phyloP scores from a whole-genome alignment of 1,139 yeast species.

The Pichia sp. region DNA sequence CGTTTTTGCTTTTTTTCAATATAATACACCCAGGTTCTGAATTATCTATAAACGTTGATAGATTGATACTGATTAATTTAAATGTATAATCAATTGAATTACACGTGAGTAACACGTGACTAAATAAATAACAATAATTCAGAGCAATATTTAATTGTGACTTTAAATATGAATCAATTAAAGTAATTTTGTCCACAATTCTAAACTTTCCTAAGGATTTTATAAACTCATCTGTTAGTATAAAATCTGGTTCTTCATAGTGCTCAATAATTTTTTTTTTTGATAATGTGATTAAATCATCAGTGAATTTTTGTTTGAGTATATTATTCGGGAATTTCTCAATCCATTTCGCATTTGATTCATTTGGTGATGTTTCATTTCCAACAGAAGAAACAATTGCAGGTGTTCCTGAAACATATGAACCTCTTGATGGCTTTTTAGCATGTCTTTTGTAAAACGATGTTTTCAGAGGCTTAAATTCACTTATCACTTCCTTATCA shows the following conservation, averaged over 20 bases:
- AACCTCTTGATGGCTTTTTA: constrained; percentile 32
- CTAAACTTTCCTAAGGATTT: constrained; percentile 31
- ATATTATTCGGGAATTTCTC: constrained; percentile 10
- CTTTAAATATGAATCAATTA: background rate
- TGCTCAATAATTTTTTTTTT: constrained; percentile 9
- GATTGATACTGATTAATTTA: constrained; percentile 11
- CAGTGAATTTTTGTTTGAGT: constrained; percentile 17
- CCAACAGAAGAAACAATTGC: constrained; percentile 32
- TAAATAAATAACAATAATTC: constrained; percentile 30
- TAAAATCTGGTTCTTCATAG: constrained; percentile 6
- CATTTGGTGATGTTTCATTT: background rate
- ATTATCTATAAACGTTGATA: constrained; percentile 15
- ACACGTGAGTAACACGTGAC: constrained; percentile 18
- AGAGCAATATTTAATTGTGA: constrained; percentile 10
- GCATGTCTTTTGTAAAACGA: constrained; percentile 14
- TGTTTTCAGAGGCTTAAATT: background rate
- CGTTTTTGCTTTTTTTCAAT: constrained; percentile 10
- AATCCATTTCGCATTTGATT: constrained; percentile 15
- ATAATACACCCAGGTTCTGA: constrained; percentile 17
- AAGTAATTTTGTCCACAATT: constrained; percentile 27
- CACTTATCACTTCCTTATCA: background rate
- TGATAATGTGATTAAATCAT: constrained; percentile 20
- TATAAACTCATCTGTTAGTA: constrained; percentile 17
- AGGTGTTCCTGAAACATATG: constrained; percentile 33
- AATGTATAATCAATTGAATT: constrained; percentile 8